Conservation (phyloP, 768 basidiomycete genomes). For the Tremella mesenterica region DNA sequence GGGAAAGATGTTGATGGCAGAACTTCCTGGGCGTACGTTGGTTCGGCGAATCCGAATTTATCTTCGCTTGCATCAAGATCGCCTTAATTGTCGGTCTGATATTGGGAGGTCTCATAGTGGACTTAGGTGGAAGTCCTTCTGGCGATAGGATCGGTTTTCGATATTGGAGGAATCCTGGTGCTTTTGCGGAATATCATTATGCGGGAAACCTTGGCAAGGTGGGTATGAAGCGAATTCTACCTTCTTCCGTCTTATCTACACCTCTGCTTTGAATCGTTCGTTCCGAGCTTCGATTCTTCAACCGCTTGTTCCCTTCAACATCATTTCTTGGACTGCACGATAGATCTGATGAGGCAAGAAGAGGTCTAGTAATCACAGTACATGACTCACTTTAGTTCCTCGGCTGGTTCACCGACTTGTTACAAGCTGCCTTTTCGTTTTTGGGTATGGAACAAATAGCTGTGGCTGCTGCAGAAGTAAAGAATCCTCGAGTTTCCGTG, state of each 20-base stretch:
- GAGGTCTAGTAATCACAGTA: no score
- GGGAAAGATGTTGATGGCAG: no score
- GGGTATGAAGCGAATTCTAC: no score
- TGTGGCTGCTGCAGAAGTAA: constrained; percentile 28
- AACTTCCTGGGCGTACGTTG: constrained; percentile 26
- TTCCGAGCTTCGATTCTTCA: no score
- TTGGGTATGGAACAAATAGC: constrained; percentile 19
- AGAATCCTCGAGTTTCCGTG: constrained; percentile 26
- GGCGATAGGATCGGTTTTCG: constrained; percentile 23
- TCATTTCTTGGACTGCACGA: no score
- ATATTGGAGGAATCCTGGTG: constrained; percentile 30
- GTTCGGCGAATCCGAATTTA: constrained; percentile 28
- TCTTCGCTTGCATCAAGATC: constrained; percentile 30
- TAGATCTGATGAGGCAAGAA: no score
- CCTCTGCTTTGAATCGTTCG: no score
- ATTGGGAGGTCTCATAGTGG: constrained; percentile 25
- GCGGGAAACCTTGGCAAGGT: constrained; percentile 9
- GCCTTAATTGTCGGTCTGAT: constrained; percentile 27
- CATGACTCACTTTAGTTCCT: no score
- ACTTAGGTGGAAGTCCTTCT: constrained; percentile 27
- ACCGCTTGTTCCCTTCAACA: constrained; percentile 15
- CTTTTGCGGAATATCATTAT: constrained; percentile 9
- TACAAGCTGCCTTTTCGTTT: constrained; percentile 23
- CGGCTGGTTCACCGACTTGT: constrained; percentile 22
- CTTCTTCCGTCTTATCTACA: no score